These are phyloP conservation scores for Penicillium sp. DNA, from an alignment of 2,329 filamentous ascomycete genomes.

Conservation along the genomic window DNA sequence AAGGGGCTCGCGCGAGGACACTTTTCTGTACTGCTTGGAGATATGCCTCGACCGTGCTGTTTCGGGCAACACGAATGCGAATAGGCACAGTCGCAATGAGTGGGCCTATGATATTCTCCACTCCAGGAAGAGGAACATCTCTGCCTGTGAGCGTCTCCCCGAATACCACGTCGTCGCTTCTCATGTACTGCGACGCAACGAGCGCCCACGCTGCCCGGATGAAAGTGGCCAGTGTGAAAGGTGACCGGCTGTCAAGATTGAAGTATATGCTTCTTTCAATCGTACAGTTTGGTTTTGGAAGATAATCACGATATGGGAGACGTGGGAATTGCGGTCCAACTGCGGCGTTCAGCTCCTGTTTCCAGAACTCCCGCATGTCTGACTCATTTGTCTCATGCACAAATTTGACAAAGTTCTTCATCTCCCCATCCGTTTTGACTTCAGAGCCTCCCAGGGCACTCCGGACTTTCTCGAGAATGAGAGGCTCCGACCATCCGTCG, in stretches of 20 bases:
- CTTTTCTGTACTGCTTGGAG: constrained; percentile 28
- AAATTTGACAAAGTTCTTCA: constrained; percentile 47
- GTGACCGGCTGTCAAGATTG: constrained; percentile 16
- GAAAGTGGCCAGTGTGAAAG: constrained; percentile 43
- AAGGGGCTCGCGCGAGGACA: constrained; percentile 36
- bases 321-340: constrained; percentile 47
- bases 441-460: constrained; percentile 20
- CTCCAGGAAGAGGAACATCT: constrained; percentile 39
- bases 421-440: constrained; percentile 21
- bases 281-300: constrained; percentile 40
- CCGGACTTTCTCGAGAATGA: constrained; percentile 32
- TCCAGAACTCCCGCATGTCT: constrained; percentile 45
- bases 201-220: constrained; percentile 47
- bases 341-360: constrained; percentile 40
- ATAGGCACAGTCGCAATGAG: constrained; percentile 47
- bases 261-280: constrained; percentile 40
- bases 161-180: constrained; percentile 44
- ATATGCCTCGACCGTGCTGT: constrained; percentile 24
- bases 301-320: constrained; percentile 44
- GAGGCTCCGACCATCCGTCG: constrained; percentile 44
- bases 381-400: constrained; percentile 39
- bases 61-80: constrained; percentile 34
- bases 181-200: constrained; percentile 41
- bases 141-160: constrained; percentile 48
- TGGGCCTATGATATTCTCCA: constrained; percentile 46